Evolutionary conservation across 371 early-diverging fungal genomes (phyloP).

Genomic region (Saksenaea vasiformis): DNA sequence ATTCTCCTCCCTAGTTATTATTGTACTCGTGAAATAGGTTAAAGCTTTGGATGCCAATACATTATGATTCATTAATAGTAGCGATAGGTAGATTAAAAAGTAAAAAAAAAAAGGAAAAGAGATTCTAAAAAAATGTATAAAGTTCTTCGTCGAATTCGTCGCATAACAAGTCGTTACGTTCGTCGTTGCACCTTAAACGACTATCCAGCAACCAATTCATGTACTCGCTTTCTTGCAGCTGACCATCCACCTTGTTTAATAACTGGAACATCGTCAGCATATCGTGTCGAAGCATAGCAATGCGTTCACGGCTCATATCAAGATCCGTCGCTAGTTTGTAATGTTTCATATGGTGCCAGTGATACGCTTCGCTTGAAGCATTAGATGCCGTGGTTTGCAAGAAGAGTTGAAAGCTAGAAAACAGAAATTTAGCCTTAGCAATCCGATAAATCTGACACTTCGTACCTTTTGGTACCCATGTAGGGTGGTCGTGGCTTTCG

Average conservation of each 20-base stretch:
- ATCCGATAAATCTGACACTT: not conserved
- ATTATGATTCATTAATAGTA: no score
- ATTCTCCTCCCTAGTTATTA: no score
- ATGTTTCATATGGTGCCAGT: constrained; percentile 32
- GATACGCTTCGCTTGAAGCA: constrained; percentile 4
- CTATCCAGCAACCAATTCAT: constrained; percentile 58
- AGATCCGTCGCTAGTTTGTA: constrained; percentile 45
- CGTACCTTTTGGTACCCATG: constrained; percentile 22
- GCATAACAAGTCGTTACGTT: not conserved
- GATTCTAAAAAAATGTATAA: not conserved
- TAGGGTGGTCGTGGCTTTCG: constrained; percentile 17
- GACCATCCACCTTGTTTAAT: constrained; percentile 48
- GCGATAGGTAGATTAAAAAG: no score
- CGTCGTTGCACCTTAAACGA: constrained; percentile 5
- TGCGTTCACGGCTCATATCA: constrained; percentile 46
- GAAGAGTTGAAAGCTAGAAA: constrained; percentile 21
- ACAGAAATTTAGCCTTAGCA: not conserved
- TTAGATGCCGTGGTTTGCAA: constrained; percentile 6
- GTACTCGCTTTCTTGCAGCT: constrained; percentile 49
- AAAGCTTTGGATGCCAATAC: no score
- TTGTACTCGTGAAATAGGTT: no score
- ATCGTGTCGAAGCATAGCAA: constrained; percentile 52
- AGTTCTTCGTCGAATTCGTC: not conserved
- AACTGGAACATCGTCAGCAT: constrained; percentile 45
- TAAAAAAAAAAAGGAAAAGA: no score